phyloP scores from a whole-genome alignment of 305 asterid species.

The Lippia alba region DNA sequence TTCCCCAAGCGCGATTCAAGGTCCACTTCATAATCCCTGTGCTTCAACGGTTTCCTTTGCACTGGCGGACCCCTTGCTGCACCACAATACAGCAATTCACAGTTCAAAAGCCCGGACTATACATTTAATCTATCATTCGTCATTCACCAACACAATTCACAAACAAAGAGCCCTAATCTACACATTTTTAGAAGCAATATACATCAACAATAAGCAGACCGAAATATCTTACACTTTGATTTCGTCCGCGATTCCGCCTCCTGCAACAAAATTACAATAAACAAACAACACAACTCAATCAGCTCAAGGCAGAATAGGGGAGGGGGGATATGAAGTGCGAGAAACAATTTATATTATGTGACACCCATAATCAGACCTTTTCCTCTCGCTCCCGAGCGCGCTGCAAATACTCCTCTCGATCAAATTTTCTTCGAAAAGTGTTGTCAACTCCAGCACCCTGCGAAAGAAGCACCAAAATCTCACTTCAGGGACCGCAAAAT shows the following conservation, averaged over 20 bases:
- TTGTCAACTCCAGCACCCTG: conserved; percentile 91
- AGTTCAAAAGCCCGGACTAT: conserved; percentile 4
- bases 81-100: conserved; percentile 25
- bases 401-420: conserved; percentile 80
- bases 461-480: conserved; percentile 31
- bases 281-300: conserved; percentile 20
- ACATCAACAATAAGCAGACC: background rate
- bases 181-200: conserved; percentile 26
- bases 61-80: conserved; percentile 92
- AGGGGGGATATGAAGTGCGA: background rate
- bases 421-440: conserved; percentile 88
- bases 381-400: conserved; percentile 97
- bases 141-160: conserved; percentile 12
- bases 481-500: conserved; percentile 7
- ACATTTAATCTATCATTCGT: conserved; percentile 18
- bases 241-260: conserved; percentile 64
- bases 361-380: conserved; percentile 46
- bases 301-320: conserved; percentile 7
- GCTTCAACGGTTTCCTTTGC: conserved; percentile 96
- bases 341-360: background rate
- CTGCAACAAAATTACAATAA: conserved; percentile 44
- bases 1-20: conserved; percentile 97
- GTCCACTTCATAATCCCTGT: conserved; percentile 96
- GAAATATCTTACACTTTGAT: conserved; percentile 63
- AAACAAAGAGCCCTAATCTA: conserved; percentile 16